Evolutionary conservation across 1,139 yeast genomes (phyloP), one percentile per base, ranked within the genome.

Genomic region (Kodamaea alishanica): DNA sequence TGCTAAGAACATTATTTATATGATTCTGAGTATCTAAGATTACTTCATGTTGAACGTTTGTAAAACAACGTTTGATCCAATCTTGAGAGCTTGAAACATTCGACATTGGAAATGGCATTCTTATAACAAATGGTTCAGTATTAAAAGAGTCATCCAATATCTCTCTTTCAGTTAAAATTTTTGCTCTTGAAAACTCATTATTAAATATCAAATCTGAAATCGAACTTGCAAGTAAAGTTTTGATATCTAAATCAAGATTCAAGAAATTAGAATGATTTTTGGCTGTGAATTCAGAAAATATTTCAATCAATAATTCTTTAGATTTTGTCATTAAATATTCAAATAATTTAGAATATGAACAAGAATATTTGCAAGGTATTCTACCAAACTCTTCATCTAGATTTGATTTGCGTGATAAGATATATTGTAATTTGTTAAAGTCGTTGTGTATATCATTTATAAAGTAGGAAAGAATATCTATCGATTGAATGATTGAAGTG

Each of bases 1-100:
- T 38, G 1, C 46, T 31, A 12, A 63, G 40, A 4, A 63, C 63
- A n/a, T 36, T 47, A 3, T 26, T 24, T 3, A 58, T 33, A 44
- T 61, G 67, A 1, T 25, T 33, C 22, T 44, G 45, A 8, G 51
- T 36, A 9, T 42, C 44, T 8, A 24, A 23, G 5, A 30, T 24
- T n/a, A 35, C 12, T n/a, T 30, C 31, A 12, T 34, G 28, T 23
- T 28, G 24, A n/a, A 23, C 24, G 28, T 37, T 37, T 10, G 43
- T 10, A 6, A 31, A 12, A 4, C 25, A 11, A 9, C 39, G 12
- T 8, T 33, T 28, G 8, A 33, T 8, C 24, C 28, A 27, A 10
- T 33, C 30, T 1, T 22, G 8, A 5, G 35, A 20, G 7, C 25
- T 7, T 8, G 11, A 2, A 5, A 30, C 12, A 6, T 22, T 10